Evolutionary conservation across 2,329 filamentous ascomycete species (phyloP), one percentile per base, ranked within the genome.

Genomic region (Cryphonectria carpinicola): DNA sequence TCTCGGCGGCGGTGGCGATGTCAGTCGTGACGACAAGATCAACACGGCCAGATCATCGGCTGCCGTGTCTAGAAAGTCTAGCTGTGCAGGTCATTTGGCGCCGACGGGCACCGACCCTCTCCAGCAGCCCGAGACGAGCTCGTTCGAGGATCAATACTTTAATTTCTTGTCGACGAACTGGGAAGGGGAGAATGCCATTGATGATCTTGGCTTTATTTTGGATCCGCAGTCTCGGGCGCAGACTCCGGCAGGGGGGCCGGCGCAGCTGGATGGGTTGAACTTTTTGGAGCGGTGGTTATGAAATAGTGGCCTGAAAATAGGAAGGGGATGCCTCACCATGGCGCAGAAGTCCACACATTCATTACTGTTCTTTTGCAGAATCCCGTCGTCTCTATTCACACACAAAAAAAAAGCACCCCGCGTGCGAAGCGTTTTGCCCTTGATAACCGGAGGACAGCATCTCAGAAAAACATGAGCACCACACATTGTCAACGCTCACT

Each of bases 131-230:
- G 72, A 13, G 75, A 75, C 76, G 6, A 77, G 77, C 14, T 69
- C 76, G 0, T 78, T 79, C 35, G 79, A 80, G 32, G 78, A 81
- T 46, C 79, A 80, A 52, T 81, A 81, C 66, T 79, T 81, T 39
- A 78, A 76, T 25, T 49, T 71, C 41, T 73, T 82, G 64, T 74
- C 80, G 35, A 80, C 78, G 25, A 76, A 79, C 19, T 81, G 79
- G 77, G 79, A 81, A 60, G 79, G 79, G 1, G 79, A 81, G 52
- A 78, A 81, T 66, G 76, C 77, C 0, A 69, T 81, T 19, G 79
- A 76, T 25, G 80, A 81, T 71, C 72, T 81, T 61, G 76, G 79
- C 2, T 43, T 80, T 25, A 80, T 82, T 19, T 39, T 81, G 14
- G 78, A 79, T 49, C 76, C 77, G 1, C 68, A 69, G 14, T 41